A percentile compares a stretch with the other conserved stretches of the same genome.
Conservation (phyloP, 495 filamentous ascomycete species). For the Penicillium lividum region DNA sequence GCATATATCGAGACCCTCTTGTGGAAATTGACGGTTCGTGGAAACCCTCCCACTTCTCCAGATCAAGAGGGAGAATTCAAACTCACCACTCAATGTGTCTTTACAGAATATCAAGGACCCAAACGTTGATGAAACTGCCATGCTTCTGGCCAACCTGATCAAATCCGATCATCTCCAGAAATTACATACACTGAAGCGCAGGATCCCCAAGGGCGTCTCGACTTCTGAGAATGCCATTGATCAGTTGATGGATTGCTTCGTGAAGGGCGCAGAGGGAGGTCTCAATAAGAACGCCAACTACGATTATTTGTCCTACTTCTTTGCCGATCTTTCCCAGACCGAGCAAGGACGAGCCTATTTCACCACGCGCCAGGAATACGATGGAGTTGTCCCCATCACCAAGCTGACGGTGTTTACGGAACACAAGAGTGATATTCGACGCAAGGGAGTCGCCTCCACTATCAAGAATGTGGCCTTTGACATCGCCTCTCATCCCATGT, state of each 20-base stretch:
- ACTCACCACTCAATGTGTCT: slow-evolving; percentile 9
- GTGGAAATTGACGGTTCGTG: slow-evolving; percentile 71
- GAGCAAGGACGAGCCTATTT: slow-evolving; percentile 76
- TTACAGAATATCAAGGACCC: slow-evolving; percentile 59
- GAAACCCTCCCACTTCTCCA: not conserved
- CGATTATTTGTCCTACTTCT: slow-evolving; percentile 90
- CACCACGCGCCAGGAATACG: slow-evolving; percentile 69
- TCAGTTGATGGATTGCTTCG: slow-evolving; percentile 93
- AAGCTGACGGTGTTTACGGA: slow-evolving; percentile 93
- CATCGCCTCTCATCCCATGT: slow-evolving; percentile 64
- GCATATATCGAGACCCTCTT: slow-evolving; percentile 75
- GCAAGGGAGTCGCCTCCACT: slow-evolving; percentile 87
- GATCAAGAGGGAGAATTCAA: not conserved
- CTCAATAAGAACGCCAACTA: slow-evolving; percentile 87
- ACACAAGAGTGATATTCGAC: slow-evolving; percentile 72
- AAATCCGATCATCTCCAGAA: slow-evolving; percentile 74
- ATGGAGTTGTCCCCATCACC: slow-evolving; percentile 75
- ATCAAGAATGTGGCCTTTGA: slow-evolving; percentile 87
- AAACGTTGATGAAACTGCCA: slow-evolving; percentile 81
- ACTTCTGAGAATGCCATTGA: slow-evolving; percentile 71
- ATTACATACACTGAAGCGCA: slow-evolving; percentile 64
- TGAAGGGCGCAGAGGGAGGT: slow-evolving; percentile 76
- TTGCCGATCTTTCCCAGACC: slow-evolving; percentile 87
- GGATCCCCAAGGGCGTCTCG: slow-evolving; percentile 62
- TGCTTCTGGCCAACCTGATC: slow-evolving; percentile 89